These are phyloP conservation scores for Rhizopogon rudus DNA, from an alignment of 768 basidiomycete species.

Conservation along the genomic window DNA sequence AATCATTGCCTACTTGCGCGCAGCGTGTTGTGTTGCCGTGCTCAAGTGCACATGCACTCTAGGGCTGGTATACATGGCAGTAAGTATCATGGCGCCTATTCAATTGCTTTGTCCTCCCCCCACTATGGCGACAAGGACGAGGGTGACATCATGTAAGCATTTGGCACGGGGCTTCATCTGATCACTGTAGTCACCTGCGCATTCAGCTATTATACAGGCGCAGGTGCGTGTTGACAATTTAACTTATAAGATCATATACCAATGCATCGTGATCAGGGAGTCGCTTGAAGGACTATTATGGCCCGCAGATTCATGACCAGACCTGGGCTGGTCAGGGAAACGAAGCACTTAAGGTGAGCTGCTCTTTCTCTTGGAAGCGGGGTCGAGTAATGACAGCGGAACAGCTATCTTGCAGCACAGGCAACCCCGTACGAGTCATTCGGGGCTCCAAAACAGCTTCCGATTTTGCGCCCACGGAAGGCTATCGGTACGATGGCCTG, in stretches of 20 bases:
- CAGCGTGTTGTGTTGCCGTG: slow-evolving; percentile 5
- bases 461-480: slow-evolving; percentile 19
- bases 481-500: slow-evolving; percentile 28
- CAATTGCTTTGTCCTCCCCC: slow-evolving; percentile 14
- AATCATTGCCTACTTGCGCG: background rate
- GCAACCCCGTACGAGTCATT: slow-evolving; percentile 21
- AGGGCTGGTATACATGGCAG: too few species aligned
- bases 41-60: slow-evolving; percentile 15
- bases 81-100: slow-evolving; percentile 4
- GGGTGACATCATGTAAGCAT: slow-evolving; percentile 20
- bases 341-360: slow-evolving; percentile 13
- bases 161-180: background rate
- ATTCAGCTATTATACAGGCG: slow-evolving; percentile 23
- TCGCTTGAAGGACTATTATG: slow-evolving; percentile 8
- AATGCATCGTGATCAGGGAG: background rate
- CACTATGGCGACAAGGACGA: slow-evolving; percentile 22
- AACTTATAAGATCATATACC: background rate
- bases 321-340: slow-evolving; percentile 13
- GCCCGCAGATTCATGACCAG: slow-evolving; percentile 19
- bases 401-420: slow-evolving; percentile 16
- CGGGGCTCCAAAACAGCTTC: slow-evolving; percentile 16
- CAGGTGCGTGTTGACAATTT: background rate
- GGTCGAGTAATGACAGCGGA: background rate
- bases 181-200: background rate
- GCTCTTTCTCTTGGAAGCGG: background rate